Evolutionary conservation across 441 rosid genomes (phyloP).

Genomic region (Syzygium syzygioides): DNA sequence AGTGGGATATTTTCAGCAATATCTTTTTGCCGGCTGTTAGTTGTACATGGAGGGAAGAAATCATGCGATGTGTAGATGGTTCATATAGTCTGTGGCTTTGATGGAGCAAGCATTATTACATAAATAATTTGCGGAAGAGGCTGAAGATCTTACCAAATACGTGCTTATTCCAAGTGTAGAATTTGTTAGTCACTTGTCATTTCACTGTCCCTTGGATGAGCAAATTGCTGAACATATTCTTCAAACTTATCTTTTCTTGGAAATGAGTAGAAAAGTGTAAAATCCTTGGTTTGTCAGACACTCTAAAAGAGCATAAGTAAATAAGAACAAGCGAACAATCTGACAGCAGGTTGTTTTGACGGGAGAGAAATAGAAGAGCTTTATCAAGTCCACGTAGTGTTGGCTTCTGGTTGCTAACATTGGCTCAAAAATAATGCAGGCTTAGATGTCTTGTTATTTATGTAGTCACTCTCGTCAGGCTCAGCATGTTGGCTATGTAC

Average conservation of each 20-base stretch:
- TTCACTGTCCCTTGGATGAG: not conserved
- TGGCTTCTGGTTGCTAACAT: not conserved
- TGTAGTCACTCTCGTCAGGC: not conserved
- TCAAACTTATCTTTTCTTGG: not conserved
- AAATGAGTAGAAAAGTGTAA: not conserved
- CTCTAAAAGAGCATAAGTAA: not conserved
- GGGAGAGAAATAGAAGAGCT: not conserved
- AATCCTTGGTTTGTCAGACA: not conserved
- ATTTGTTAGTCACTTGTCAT: not conserved
- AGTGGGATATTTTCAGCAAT: not conserved
- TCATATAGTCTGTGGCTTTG: not conserved
- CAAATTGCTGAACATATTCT: not conserved
- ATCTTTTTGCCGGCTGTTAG: not conserved
- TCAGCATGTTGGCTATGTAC: not conserved
- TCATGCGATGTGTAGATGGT: not conserved
- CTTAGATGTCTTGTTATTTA: not conserved
- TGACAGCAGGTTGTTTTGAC: not conserved
- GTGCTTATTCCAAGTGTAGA: not conserved
- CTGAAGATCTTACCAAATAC: not conserved
- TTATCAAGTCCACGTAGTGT: not conserved
- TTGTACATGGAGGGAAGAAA: not conserved
- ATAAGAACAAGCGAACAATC: not conserved
- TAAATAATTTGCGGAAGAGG: not conserved
- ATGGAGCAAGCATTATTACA: not conserved
- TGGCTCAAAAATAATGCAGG: not conserved